Percentiles rank a stretch among this genome's conserved stretches.
These are phyloP conservation scores for Gonapodya prolifera DNA, from an alignment of 192 early-diverging fungal genomes.

Conservation along the genomic window DNA sequence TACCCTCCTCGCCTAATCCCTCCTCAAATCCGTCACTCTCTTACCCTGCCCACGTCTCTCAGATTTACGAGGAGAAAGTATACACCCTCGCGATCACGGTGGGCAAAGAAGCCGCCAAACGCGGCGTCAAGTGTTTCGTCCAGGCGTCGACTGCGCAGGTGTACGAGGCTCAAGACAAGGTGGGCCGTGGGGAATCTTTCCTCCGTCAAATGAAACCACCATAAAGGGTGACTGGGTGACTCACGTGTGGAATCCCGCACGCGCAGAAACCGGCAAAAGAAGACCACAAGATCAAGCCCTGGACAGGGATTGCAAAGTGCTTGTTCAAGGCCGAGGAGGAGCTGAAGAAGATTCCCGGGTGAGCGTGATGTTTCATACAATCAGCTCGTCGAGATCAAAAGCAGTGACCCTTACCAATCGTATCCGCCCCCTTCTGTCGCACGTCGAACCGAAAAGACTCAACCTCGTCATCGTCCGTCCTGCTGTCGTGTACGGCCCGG, in stretches of 20 bases:
- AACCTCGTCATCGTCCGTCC: slow-evolving; percentile 76
- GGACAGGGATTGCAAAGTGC: slow-evolving; percentile 61
- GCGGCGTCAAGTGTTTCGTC: slow-evolving; percentile 59
- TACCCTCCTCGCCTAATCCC: background rate
- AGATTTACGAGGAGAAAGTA: slow-evolving; percentile 76
- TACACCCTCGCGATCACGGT: slow-evolving; percentile 57
- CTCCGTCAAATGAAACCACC: no score
- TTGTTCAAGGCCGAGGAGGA: slow-evolving; percentile 68
- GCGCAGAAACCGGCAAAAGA: slow-evolving; percentile 42
- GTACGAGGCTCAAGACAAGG: slow-evolving; percentile 69
- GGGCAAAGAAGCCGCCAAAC: slow-evolving; percentile 69
- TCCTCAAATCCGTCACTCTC: background rate
- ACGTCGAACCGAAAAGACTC: slow-evolving; percentile 29
- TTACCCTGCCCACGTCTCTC: background rate
- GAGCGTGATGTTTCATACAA: slow-evolving; percentile 10
- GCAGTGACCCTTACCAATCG: background rate
- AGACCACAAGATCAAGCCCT: slow-evolving; percentile 67
- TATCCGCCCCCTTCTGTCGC: slow-evolving; percentile 4
- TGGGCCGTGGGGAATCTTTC: no score
- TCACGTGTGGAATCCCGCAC: no score
- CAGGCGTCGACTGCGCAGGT: slow-evolving; percentile 84
- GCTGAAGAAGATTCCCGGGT: slow-evolving; percentile 63
- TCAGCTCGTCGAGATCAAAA: background rate
- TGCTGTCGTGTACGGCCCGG: slow-evolving; percentile 75
- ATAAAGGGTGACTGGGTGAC: no score